phyloP scores from a whole-genome alignment of 139 green algal species.

The Micractinium conductrix region DNA sequence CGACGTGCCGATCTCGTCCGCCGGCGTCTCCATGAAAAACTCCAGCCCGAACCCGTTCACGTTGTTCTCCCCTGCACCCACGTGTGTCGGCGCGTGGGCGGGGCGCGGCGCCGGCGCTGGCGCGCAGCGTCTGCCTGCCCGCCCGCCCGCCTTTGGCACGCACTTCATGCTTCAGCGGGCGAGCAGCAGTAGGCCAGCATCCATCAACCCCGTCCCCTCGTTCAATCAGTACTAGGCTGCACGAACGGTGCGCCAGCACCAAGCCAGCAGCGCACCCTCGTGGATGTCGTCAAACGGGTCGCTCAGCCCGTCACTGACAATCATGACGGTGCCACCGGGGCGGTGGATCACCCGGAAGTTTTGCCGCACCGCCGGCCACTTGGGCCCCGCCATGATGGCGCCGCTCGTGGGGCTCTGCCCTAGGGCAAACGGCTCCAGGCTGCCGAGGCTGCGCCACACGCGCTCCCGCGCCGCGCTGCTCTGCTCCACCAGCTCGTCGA shows the following conservation, averaged over 20 bases:
- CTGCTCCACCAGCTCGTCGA: slow-evolving; percentile 60
- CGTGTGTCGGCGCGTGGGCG: too few relatives aligned
- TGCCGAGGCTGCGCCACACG: slow-evolving; percentile 51
- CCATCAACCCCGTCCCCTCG: too few relatives aligned
- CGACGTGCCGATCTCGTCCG: slow-evolving; percentile 49
- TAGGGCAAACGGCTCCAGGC: slow-evolving; percentile 56
- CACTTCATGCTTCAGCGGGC: too few relatives aligned
- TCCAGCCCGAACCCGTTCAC: slow-evolving; percentile 71
- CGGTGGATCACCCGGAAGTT: slow-evolving; percentile 60
- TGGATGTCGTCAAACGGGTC: slow-evolving; percentile 71
- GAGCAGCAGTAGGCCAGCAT: too few relatives aligned
- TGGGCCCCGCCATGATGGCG: slow-evolving; percentile 31
- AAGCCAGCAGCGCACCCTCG: slow-evolving; percentile 25
- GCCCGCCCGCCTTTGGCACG: too few relatives aligned
- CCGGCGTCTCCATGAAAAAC: slow-evolving; percentile 70
- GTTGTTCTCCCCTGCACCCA: slow-evolving; percentile 61
- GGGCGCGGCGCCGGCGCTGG: too few relatives aligned
- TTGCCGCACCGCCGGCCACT: slow-evolving; percentile 56
- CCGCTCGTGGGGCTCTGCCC: slow-evolving; percentile 35
- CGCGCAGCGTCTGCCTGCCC: too few relatives aligned
- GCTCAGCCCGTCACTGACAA: slow-evolving; percentile 60
- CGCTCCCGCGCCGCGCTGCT: slow-evolving; percentile 42
- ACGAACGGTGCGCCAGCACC: too few relatives aligned
- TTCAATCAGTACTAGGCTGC: too few relatives aligned
- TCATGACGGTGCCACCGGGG: slow-evolving; percentile 53